Evolutionary conservation across 2,329 filamentous ascomycete genomes (phyloP).

Genomic region (Xylaria multiplex): DNA sequence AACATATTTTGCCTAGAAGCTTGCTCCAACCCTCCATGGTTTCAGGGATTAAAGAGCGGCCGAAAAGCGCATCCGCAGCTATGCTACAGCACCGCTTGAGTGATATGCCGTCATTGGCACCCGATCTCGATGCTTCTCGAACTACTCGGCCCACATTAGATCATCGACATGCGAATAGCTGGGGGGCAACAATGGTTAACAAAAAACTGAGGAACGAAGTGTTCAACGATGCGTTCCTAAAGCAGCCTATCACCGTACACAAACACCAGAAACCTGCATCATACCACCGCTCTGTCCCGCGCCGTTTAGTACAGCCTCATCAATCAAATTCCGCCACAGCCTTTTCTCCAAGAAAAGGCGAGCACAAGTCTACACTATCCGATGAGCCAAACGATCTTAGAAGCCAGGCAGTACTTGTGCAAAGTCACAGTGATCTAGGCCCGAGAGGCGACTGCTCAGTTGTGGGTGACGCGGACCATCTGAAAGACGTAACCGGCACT

Average conservation of each 20-base stretch:
- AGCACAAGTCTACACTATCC: constrained; percentile 18
- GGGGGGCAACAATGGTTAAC: constrained; percentile 94
- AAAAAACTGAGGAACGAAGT: constrained; percentile 88
- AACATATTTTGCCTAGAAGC: constrained; percentile 88
- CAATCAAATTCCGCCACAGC: constrained; percentile 56
- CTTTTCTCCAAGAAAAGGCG: constrained; percentile 31
- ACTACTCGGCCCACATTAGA: constrained; percentile 58
- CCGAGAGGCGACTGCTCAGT: constrained; percentile 44
- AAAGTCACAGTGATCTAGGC: constrained; percentile 52
- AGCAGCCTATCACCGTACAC: constrained; percentile 83
- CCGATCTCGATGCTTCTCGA: constrained; percentile 28
- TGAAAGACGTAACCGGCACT: constrained; percentile 69
- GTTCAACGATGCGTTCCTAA: constrained; percentile 89
- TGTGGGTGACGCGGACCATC: constrained; percentile 52
- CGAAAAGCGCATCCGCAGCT: constrained; percentile 52
- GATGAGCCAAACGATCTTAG: constrained; percentile 42
- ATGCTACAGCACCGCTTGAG: constrained; percentile 39
- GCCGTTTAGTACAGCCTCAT: constrained; percentile 58
- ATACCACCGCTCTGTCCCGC: constrained; percentile 72
- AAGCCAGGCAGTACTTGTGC: constrained; percentile 38
- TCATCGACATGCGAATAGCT: constrained; percentile 71
- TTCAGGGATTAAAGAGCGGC: constrained; percentile 49
- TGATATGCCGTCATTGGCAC: constrained; percentile 35
- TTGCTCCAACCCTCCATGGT: constrained; percentile 72
- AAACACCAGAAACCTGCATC: constrained; percentile 73